Base-by-base conservation (phyloP, 1,284 basidiomycete genomes). In the Wallemia ichthyophaga region DNA sequence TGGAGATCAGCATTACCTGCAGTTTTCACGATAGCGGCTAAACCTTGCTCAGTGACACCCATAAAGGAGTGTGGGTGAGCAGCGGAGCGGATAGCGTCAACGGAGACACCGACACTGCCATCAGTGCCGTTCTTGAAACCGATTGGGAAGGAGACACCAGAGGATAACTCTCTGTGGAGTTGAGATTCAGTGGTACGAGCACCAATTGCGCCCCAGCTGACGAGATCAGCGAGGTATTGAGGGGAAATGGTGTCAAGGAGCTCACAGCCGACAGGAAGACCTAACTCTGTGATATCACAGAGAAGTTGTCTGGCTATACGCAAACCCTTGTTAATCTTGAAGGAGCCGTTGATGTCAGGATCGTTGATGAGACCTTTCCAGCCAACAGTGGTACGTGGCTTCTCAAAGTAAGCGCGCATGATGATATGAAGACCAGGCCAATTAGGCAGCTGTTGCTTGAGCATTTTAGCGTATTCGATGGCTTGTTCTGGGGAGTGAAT, bases 291-390 rank as follows among this genome's bases (percentile, higher is more conserved):
- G 63, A 95, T 76, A 64, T 91, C 85, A 58, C 92, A 76, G 32
- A 98, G 78, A 60, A 96, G 75, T 17, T 82, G 79, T 58, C 92
- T 83, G 2, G 88, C 92, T 59, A 84, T 76, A n/a, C 88, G 80
- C 57, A 98, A 77, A 53, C 92, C 92, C 68, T 85, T 88, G 78
- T 98, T 98, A 72, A 96, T 96, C 66, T 89, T 80, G 76, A 85
- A 91, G 67, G 65, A 65, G 58, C 69, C 57, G 63, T 69, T 68
- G 59, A 71, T 69, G 60, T 70, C 67, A 25, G 69, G 68, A 62
- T 70, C 69, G 68, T 96, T 98, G 73, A 98, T 96, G 63, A 98
- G 78, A 58, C 92, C 92, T 71, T 96, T 96, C 92, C 92, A 96
- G 21, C 91, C 91, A 59, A 96, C 83, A 0, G 92, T 96, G 13